Evolutionary conservation across 441 rosid species (phyloP).

Genomic region (Manihot esculenta): DNA sequence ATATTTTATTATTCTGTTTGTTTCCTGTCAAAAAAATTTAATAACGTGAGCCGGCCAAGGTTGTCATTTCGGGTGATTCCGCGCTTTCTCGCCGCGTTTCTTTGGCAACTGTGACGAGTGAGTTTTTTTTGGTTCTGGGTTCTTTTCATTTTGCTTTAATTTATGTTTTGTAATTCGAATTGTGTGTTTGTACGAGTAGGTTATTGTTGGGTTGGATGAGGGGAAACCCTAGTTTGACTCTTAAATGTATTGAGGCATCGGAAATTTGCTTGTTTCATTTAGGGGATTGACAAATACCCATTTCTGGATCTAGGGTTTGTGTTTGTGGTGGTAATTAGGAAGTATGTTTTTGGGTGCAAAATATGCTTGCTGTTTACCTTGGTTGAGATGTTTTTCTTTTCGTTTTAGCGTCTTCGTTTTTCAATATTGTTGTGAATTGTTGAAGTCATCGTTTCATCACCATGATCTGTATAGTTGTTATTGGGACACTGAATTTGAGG

Average conservation of each 20-base stretch:
- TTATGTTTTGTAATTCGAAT: background rate
- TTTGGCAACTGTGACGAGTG: constrained; percentile 16
- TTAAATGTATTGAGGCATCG: background rate
- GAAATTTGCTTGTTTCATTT: constrained; percentile 5
- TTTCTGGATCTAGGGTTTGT: constrained; percentile 28
- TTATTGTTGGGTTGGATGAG: background rate
- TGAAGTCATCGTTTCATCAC: background rate
- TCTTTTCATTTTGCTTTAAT: background rate
- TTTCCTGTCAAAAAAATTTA: constrained; percentile 16
- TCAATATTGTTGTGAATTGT: background rate
- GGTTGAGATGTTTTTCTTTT: background rate
- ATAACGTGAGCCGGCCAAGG: background rate
- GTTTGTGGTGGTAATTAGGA: background rate
- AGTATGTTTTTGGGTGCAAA: background rate
- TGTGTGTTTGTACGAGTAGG: background rate
- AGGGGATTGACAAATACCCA: background rate
- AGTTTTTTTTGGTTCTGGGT: background rate
- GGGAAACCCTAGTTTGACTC: constrained; percentile 13
- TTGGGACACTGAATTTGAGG: background rate
- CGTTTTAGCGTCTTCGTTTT: background rate
- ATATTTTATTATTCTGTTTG: constrained; percentile 11
- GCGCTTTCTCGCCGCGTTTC: constrained; percentile 18
- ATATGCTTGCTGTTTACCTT: background rate
- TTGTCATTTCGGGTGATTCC: background rate
- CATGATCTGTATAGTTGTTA: background rate